Conservation (phyloP, 495 filamentous ascomycete genomes). For the Trichoderma parareesei region DNA sequence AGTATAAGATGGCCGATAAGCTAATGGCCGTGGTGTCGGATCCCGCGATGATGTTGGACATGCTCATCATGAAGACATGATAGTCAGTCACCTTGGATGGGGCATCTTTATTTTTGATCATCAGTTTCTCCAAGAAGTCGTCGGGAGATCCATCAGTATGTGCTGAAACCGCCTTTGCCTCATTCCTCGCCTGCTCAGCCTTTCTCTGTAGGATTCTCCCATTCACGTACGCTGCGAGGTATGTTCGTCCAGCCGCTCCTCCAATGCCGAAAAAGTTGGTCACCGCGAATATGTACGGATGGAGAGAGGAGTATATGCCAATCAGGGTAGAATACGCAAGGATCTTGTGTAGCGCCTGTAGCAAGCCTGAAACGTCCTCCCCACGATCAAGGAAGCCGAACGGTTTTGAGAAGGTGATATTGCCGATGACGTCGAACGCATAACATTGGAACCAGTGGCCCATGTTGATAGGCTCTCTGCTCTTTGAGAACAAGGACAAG, state of each 20-base stretch:
- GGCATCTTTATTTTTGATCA: constrained; percentile 34
- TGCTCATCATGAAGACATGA: constrained; percentile 41
- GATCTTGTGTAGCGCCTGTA: constrained; percentile 31
- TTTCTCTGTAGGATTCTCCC: constrained; percentile 26
- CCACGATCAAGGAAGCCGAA: constrained; percentile 47
- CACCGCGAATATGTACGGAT: constrained; percentile 32
- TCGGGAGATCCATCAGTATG: constrained; percentile 12
- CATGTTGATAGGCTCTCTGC: constrained; percentile 32
- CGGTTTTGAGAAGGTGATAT: constrained; percentile 46
- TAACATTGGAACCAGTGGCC: constrained; percentile 50
- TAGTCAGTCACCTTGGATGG: constrained; percentile 42
- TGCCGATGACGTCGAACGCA: constrained; percentile 53
- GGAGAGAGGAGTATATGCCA: constrained; percentile 38
- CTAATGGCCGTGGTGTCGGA: constrained; percentile 49
- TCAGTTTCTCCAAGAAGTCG: constrained; percentile 28
- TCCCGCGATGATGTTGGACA: constrained; percentile 47
- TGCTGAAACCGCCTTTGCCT: constrained; percentile 20
- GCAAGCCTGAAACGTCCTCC: constrained; percentile 41
- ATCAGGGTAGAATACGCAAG: constrained; percentile 39
- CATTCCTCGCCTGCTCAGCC: constrained; percentile 3
- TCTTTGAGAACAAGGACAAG: constrained; percentile 34
- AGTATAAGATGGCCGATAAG: constrained; percentile 42
- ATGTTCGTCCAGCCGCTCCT: constrained; percentile 32
- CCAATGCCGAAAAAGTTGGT: constrained; percentile 31
- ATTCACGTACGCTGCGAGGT: constrained; percentile 36